phyloP scores from a whole-genome alignment of 495 filamentous ascomycete genomes.

The Neurospora sp. region DNA sequence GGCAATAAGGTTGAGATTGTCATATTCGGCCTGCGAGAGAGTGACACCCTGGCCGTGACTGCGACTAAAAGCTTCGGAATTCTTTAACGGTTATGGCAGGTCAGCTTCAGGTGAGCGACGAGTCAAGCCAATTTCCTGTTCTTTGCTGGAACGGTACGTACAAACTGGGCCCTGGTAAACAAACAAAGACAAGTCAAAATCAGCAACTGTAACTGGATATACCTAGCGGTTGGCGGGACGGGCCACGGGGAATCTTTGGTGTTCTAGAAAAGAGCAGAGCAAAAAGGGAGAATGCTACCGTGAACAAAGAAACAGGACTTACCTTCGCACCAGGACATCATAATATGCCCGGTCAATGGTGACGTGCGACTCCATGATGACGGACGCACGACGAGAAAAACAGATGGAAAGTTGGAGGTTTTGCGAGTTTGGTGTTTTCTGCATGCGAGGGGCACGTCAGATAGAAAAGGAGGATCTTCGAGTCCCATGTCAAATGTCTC shows the following conservation, averaged over 20 bases:
- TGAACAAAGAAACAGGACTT: slow-evolving; percentile 4
- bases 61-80: slow-evolving; percentile 2
- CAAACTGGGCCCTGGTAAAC: slow-evolving; percentile 14
- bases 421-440: not conserved
- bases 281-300: not conserved
- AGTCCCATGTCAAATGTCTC: not conserved
- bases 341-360: slow-evolving; percentile 44
- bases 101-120: not conserved
- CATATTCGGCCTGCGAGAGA: slow-evolving; percentile 26
- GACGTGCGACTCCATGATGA: slow-evolving; percentile 23
- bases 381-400: not conserved
- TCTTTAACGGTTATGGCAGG: not conserved
- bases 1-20: slow-evolving; percentile 16
- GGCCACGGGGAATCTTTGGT: not conserved
- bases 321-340: slow-evolving; percentile 43
- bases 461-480: not conserved
- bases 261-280: not conserved
- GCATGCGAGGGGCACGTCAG: not conserved
- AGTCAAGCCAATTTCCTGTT: not conserved
- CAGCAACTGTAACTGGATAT: not conserved
- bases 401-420: not conserved
- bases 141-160: slow-evolving; percentile 7
- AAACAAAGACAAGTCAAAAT: not conserved
- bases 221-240: not conserved
- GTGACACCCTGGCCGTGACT: slow-evolving; percentile 4